Conservation (phyloP, 306 rosid species). For the Carpinus fangiana region DNA sequence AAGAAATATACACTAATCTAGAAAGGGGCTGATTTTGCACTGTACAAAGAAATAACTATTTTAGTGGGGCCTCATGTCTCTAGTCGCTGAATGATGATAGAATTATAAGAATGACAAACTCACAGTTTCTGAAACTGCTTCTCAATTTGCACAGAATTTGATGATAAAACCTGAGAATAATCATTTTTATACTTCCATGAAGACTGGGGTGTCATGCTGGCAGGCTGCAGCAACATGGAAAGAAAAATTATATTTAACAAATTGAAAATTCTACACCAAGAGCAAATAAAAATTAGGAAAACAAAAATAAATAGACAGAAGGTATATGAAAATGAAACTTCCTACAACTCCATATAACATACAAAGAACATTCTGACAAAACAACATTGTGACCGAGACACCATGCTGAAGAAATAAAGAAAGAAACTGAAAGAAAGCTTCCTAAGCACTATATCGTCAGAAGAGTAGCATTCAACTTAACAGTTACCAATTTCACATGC, state of each 20-base stretch:
- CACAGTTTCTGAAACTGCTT: slow-evolving; percentile 80
- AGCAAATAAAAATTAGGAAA: slow-evolving; percentile 20
- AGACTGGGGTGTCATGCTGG: slow-evolving; percentile 54
- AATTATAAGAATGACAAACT: slow-evolving; percentile 39
- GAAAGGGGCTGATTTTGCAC: background rate
- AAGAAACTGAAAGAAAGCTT: slow-evolving; percentile 9
- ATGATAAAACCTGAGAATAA: slow-evolving; percentile 34
- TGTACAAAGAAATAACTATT: slow-evolving; percentile 8
- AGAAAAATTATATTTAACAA: slow-evolving; percentile 8
- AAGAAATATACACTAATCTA: background rate
- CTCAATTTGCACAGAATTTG: slow-evolving; percentile 52
- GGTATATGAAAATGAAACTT: background rate
- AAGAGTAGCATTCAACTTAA: background rate
- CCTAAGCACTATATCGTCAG: slow-evolving; percentile 6
- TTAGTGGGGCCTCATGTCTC: slow-evolving; percentile 1
- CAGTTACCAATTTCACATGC: slow-evolving; percentile 16
- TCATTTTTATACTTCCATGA: slow-evolving; percentile 57
- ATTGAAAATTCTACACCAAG: slow-evolving; percentile 16
- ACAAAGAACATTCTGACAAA: background rate
- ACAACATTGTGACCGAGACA: background rate
- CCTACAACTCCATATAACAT: slow-evolving; percentile 9
- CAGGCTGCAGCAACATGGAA: slow-evolving; percentile 49
- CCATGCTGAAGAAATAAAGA: background rate
- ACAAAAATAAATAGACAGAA: slow-evolving; percentile 6
- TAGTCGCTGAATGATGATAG: slow-evolving; percentile 19